Evolutionary conservation across 345 rosid species (phyloP).

Genomic region (Cardiospermum halicacabum): DNA sequence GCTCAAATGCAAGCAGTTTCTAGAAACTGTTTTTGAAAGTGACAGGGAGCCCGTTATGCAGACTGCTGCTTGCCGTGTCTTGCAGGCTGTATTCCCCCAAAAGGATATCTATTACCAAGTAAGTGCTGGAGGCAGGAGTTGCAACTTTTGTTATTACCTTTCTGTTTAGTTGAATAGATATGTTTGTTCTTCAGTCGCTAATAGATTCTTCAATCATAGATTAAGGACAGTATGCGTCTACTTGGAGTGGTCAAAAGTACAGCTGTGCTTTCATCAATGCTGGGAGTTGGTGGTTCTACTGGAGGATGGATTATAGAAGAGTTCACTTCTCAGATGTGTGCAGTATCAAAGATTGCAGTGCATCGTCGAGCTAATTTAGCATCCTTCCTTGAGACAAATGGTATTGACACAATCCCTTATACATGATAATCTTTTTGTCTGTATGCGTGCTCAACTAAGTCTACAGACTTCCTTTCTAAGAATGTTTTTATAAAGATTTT

Average conservation of each 20-base stretch:
- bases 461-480: too few species aligned
- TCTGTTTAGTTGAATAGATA: background rate
- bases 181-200: background rate
- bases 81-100: constrained; percentile 79
- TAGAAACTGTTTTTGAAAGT: constrained; percentile 84
- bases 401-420: constrained; percentile 27
- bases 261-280: constrained; percentile 61
- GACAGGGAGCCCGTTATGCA: constrained; percentile 85
- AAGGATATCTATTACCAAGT: constrained; percentile 90
- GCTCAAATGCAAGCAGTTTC: constrained; percentile 73
- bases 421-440: constrained; percentile 1
- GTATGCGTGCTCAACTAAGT: too few species aligned
- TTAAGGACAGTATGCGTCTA: constrained; percentile 90
- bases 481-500: too few species aligned
- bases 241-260: constrained; percentile 91
- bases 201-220: constrained; percentile 32
- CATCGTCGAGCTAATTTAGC: constrained; percentile 84
- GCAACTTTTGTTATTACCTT: background rate
- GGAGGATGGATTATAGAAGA: constrained; percentile 88
- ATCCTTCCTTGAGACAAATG: constrained; percentile 68
- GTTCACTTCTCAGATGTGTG: constrained; percentile 93
- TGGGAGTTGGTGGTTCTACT: constrained; percentile 66
- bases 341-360: constrained; percentile 93
- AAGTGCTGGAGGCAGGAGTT: constrained; percentile 6
- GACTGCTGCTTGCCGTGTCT: constrained; percentile 81